Evolutionary conservation across 2,329 filamentous ascomycete species (phyloP), one percentile per base, ranked within the genome.

Genomic region (Blastomyces emzantsi): DNA sequence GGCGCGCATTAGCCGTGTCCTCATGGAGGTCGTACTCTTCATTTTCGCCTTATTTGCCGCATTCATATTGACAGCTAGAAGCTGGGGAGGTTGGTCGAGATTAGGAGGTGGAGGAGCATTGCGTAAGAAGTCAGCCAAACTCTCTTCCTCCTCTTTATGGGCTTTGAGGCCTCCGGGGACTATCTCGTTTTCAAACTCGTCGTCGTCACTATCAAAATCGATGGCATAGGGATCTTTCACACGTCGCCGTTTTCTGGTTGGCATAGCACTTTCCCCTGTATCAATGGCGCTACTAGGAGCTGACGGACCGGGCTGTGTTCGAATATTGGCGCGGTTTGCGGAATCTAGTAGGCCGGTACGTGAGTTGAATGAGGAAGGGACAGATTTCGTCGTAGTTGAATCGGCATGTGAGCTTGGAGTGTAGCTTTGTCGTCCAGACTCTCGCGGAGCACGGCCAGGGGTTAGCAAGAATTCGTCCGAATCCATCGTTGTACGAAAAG

Each of bases 211-310:
- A 62, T 79, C 78, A 39, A 86, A 80, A 71, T 97, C 92, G 67
- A 97, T 90, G n/a, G 92, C 90, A 68, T 97, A 97, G 0, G 93
- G 94, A 70, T 99, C 94, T 63, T 85, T 89, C 61, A 92, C 85
- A 36, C 90, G 86, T 56, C 88, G 85, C 55, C 88, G 90, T 71
- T 90, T 96, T 62, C 89, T 85, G 69, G 85, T 83, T 5, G 90
- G 88, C 60, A 56, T 65, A 43, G 43, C 60, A 43, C 9, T 45
- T 62, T 60, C 60, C 11, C 52, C 39, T 6, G 13, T 30, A 8
- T 60, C 58, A 22, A 39, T 36, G 28, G 25, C 43, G n/a, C 28
- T 22, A 7, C 28, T 22, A 25, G 43, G 28, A 33, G 28, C 58
- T 49, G 28, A 19, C 28, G 45, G 43, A 11, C 43, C 19, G 25